These are phyloP conservation scores for Bipolaris gigantea DNA, from an alignment of 2,329 filamentous ascomycete species.

Conservation along the genomic window DNA sequence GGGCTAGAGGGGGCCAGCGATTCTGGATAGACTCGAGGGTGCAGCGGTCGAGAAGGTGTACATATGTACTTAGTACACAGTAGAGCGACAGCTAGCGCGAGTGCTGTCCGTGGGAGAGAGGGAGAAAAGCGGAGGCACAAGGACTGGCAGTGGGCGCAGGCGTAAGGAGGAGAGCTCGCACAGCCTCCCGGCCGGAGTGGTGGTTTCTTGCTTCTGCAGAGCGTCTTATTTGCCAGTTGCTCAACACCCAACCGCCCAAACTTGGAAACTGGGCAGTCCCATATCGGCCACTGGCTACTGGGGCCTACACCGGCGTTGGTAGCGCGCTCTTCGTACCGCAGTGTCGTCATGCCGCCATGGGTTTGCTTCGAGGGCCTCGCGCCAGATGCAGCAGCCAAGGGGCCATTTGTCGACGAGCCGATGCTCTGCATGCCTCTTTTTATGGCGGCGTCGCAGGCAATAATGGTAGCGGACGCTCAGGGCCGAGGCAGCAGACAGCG, in stretches of 20 bases:
- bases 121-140: constrained; percentile 7
- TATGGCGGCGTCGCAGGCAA: background rate
- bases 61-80: no score
- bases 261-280: constrained; percentile 29
- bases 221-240: constrained; percentile 10
- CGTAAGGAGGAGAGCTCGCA: constrained; percentile 12
- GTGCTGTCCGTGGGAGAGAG: background rate
- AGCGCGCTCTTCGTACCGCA: constrained; percentile 7
- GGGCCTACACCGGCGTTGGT: constrained; percentile 12
- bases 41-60: background rate
- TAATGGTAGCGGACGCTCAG: background rate
- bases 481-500: constrained; percentile 20
- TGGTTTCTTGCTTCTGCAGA: constrained; percentile 18
- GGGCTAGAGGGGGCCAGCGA: background rate
- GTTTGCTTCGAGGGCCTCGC: background rate
- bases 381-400: no score
- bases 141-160: constrained; percentile 11
- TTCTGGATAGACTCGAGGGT: background rate
- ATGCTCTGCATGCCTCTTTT: no score
- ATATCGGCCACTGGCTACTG: constrained; percentile 21
- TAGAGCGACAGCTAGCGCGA: background rate
- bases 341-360: constrained; percentile 24
- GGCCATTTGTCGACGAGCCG: no score
- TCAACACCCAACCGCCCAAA: background rate
- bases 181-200: constrained; percentile 7